Conservation (phyloP, 2,329 filamentous ascomycete species). For the Hypoxylon sp. region DNA sequence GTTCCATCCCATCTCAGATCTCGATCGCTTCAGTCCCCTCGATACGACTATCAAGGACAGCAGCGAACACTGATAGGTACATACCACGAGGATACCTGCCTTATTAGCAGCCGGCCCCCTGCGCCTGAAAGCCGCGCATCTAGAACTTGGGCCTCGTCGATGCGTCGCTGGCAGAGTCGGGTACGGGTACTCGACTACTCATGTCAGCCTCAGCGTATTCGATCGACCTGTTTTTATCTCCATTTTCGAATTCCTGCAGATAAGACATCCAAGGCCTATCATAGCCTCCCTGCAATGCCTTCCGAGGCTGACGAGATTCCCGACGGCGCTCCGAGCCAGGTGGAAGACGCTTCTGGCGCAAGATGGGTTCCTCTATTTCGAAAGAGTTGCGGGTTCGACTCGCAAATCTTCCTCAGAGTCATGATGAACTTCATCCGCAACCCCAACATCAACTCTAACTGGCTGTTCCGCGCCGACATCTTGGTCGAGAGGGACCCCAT, state of each 20-base stretch:
- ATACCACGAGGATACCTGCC: conserved; percentile 26
- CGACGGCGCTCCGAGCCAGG: conserved; percentile 44
- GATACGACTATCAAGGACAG: conserved; percentile 2
- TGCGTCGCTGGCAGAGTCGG: conserved; percentile 8
- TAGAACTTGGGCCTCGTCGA: conserved; percentile 27
- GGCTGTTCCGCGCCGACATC: conserved; percentile 81
- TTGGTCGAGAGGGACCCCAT: conserved; percentile 60
- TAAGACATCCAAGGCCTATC: conserved; percentile 19
- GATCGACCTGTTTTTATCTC: conserved; percentile 23
- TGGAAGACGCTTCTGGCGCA: conserved; percentile 48
- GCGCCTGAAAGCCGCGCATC: conserved; percentile 9
- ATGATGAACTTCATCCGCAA: conserved; percentile 80
- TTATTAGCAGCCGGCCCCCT: conserved; percentile 30
- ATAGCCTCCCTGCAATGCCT: conserved; percentile 41
- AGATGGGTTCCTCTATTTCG: conserved; percentile 63
- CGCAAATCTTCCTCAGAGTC: conserved; percentile 68
- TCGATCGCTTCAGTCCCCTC: conserved; percentile 17
- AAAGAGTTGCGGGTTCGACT: conserved; percentile 68
- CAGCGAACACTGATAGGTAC: neutral
- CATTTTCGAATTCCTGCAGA: conserved; percentile 17
- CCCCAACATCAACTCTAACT: conserved; percentile 80
- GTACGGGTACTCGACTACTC: conserved; percentile 3
- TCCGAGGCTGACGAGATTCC: conserved; percentile 48
- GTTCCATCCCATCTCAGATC: conserved; percentile 10
- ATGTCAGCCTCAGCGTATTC: conserved; percentile 17